phyloP scores from a whole-genome alignment of 2,329 filamentous ascomycete species.

The Hortaea sp. region DNA sequence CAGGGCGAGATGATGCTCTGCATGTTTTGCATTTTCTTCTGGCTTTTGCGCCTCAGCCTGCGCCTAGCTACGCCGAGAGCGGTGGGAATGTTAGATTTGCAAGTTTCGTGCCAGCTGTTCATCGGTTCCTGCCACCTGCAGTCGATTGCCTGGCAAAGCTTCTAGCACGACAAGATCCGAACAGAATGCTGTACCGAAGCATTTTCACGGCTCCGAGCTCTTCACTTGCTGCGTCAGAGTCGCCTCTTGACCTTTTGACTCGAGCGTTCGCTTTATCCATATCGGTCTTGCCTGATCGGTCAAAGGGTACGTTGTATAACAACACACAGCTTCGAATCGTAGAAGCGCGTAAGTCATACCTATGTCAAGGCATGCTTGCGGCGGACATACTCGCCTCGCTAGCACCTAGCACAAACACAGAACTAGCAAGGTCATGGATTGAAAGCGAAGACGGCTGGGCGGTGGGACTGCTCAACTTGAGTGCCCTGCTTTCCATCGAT shows the following conservation, averaged over 20 bases:
- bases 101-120: constrained; percentile 66
- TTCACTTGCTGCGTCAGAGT: constrained; percentile 20
- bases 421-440: constrained; percentile 70
- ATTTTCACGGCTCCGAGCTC: constrained; percentile 61
- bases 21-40: constrained; percentile 82
- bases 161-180: constrained; percentile 85
- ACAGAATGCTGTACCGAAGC: constrained; percentile 70
- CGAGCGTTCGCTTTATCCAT: constrained; percentile 80
- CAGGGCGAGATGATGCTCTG: constrained; percentile 75
- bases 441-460: constrained; percentile 76
- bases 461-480: constrained; percentile 64
- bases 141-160: constrained; percentile 87
- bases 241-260: constrained; percentile 71
- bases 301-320: constrained; percentile 41
- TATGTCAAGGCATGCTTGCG: constrained; percentile 86
- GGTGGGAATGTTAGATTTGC: constrained; percentile 57
- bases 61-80: constrained; percentile 43
- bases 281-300: constrained; percentile 68
- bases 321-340: constrained; percentile 50
- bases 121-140: constrained; percentile 81
- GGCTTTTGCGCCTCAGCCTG: constrained; percentile 74
- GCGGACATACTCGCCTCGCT: constrained; percentile 79
- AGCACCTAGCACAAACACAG: constrained; percentile 33
- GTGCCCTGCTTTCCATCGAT: constrained; percentile 61
- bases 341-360: constrained; percentile 73